phyloP scores from a whole-genome alignment of 495 filamentous ascomycete genomes.

The Neurospora tetrasperma region DNA sequence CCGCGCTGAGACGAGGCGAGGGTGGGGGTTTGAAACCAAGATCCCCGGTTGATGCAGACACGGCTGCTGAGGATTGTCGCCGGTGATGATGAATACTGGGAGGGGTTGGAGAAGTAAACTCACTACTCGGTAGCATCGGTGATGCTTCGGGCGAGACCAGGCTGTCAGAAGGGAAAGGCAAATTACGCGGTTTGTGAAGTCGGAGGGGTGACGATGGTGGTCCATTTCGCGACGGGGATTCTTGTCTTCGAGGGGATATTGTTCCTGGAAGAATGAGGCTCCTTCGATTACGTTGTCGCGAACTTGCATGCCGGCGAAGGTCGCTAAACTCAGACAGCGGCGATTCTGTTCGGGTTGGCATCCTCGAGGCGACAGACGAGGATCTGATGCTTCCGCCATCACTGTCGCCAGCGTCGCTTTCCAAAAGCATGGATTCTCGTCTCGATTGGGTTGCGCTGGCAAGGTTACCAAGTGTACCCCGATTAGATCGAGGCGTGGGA shows the following conservation, averaged over 20 bases:
- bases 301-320: slow-evolving; percentile 56
- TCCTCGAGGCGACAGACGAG: slow-evolving; percentile 62
- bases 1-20: slow-evolving; percentile 67
- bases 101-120: slow-evolving; percentile 60
- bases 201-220: slow-evolving; percentile 81
- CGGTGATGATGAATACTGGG: slow-evolving; percentile 63
- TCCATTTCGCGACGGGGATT: slow-evolving; percentile 64
- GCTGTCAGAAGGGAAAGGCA: slow-evolving; percentile 62
- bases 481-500: slow-evolving; percentile 80
- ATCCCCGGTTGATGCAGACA: slow-evolving; percentile 50
- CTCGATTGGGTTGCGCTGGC: slow-evolving; percentile 55
- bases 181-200: slow-evolving; percentile 67
- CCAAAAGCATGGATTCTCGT: slow-evolving; percentile 60
- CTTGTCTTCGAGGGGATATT: slow-evolving; percentile 69
- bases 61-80: slow-evolving; percentile 81
- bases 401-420: slow-evolving; percentile 59
- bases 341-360: slow-evolving; percentile 65
- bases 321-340: slow-evolving; percentile 75
- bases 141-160: slow-evolving; percentile 81
- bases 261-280: slow-evolving; percentile 70
- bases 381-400: slow-evolving; percentile 82
- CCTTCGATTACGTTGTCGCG: slow-evolving; percentile 67
- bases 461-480: slow-evolving; percentile 49
- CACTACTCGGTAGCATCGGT: slow-evolving; percentile 69
- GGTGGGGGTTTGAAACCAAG: slow-evolving; percentile 52